Evolutionary conservation across 441 rosid species (phyloP).

Genomic region (Jatropha multifida): DNA sequence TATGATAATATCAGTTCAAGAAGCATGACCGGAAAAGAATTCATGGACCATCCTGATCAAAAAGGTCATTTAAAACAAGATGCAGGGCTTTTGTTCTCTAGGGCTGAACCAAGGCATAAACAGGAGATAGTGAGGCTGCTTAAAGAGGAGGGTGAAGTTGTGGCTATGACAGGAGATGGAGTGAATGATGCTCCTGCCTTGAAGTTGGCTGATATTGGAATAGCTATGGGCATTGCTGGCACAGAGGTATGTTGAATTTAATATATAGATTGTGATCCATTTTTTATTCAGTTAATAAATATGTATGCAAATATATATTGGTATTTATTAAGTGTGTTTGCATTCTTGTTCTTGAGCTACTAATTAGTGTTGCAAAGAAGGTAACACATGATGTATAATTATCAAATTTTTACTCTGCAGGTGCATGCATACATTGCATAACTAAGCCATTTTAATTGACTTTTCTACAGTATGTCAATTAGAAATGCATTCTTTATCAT

Average conservation of each 20-base stretch:
- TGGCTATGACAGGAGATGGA: slow-evolving; percentile 98
- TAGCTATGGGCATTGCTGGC: slow-evolving; percentile 94
- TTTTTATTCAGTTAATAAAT: not conserved
- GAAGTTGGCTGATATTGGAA: slow-evolving; percentile 88
- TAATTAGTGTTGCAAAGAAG: not conserved
- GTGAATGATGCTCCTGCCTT: slow-evolving; percentile 95
- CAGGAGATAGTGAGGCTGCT: slow-evolving; percentile 97
- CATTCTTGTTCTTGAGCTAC: not conserved
- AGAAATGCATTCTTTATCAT: not conserved
- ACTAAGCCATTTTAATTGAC: not conserved
- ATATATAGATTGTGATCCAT: not conserved
- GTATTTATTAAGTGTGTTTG: not conserved
- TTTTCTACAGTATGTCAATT: not conserved
- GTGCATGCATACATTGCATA: not conserved
- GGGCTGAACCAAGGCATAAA: slow-evolving; percentile 97
- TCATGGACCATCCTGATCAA: slow-evolving; percentile 63
- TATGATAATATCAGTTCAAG: slow-evolving; percentile 57
- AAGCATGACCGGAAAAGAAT: slow-evolving; percentile 84
- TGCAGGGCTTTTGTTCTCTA: slow-evolving; percentile 83
- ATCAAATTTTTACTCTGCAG: not conserved
- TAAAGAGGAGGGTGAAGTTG: slow-evolving; percentile 93
- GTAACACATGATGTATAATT: not conserved
- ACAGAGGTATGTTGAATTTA: slow-evolving; percentile 63
- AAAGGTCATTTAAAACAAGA: slow-evolving; percentile 59
- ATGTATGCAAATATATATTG: not conserved